A percentile compares a stretch with the other conserved stretches of the same genome.
Evolutionary conservation across 768 basidiomycete genomes (phyloP).

Genomic region (Xerocomellus dryophilus): DNA sequence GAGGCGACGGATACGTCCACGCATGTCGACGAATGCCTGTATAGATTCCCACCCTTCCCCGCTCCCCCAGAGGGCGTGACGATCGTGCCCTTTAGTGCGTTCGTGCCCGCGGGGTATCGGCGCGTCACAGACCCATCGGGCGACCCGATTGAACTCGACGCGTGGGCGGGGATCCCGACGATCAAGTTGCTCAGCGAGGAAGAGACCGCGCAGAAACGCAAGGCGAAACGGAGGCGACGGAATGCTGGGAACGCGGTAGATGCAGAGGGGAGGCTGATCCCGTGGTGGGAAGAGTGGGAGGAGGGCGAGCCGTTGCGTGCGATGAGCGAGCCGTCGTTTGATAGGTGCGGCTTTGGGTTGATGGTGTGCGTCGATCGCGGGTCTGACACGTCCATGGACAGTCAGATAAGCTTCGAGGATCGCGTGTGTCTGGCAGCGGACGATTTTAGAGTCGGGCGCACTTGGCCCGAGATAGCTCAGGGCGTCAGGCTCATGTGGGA

Average conservation of each 20-base stretch:
- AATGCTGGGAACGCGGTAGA: slow-evolving; percentile 24
- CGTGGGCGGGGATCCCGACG: slow-evolving; percentile 20
- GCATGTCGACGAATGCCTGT: background rate
- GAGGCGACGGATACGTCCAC: background rate
- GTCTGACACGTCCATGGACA: background rate
- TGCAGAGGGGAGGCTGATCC: slow-evolving; percentile 20
- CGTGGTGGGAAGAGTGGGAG: slow-evolving; percentile 36
- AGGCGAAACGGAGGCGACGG: slow-evolving; percentile 6
- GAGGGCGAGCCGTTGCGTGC: slow-evolving; percentile 22
- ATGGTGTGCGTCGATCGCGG: background rate
- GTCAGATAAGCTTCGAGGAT: slow-evolving; percentile 13
- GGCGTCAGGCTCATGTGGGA: slow-evolving; percentile 33
- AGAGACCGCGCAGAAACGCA: slow-evolving; percentile 20
- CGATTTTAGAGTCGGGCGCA: slow-evolving; percentile 31
- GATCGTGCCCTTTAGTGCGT: slow-evolving; percentile 45
- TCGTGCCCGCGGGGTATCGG: slow-evolving; percentile 28
- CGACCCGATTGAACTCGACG: slow-evolving; percentile 27
- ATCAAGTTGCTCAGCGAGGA: slow-evolving; percentile 26
- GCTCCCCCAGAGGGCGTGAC: slow-evolving; percentile 36
- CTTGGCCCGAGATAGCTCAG: slow-evolving; percentile 28
- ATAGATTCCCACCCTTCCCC: slow-evolving; percentile 50
- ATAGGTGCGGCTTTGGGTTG: slow-evolving; percentile 26
- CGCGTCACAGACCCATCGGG: slow-evolving; percentile 4
- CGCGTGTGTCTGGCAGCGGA: slow-evolving; percentile 30
- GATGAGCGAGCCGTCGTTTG: slow-evolving; percentile 13